Conservation (phyloP, 2,329 filamentous ascomycete genomes). For the Ramularia collo-cygni region DNA sequence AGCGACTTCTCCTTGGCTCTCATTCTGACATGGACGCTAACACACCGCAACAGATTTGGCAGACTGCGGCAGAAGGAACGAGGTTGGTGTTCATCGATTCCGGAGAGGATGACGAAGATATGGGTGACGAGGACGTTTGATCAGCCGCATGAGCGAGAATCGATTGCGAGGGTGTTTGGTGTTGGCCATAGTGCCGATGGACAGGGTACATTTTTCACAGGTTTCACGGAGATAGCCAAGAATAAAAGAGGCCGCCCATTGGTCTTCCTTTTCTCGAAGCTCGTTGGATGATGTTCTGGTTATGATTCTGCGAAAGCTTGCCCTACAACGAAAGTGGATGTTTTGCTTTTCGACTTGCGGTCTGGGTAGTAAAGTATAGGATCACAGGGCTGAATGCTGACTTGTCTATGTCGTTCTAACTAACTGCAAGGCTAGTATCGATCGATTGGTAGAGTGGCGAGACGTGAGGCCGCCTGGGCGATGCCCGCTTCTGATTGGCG, state of each 20-base stretch:
- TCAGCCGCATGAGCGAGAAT: conserved; percentile 6
- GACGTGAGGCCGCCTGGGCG: no score
- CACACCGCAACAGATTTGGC: conserved; percentile 41
- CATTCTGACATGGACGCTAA: conserved; percentile 26
- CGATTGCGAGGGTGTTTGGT: conserved; percentile 9
- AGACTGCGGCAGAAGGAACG: conserved; percentile 49
- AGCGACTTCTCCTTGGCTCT: conserved; percentile 41
- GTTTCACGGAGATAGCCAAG: conserved; percentile 5
- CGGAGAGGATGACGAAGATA: conserved; percentile 37
- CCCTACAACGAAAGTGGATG: no score
- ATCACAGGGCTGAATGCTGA: no score
- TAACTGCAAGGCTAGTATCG: no score
- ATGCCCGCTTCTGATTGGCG: no score
- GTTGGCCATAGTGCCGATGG: conserved; percentile 7
- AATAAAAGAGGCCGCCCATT: conserved; percentile 18
- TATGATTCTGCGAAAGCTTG: no score
- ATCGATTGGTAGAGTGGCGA: no score
- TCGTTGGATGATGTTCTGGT: conserved; percentile 4
- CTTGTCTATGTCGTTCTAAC: no score
- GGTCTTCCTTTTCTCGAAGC: conserved; percentile 2
- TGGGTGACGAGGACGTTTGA: conserved; percentile 29
- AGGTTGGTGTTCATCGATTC: conserved; percentile 49
- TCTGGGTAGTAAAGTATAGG: background rate
- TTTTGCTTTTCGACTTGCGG: background rate
- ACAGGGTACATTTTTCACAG: background rate